phyloP scores from a whole-genome alignment of 192 early-diverging fungal species.

The Phycomyces blakesleeanus region DNA sequence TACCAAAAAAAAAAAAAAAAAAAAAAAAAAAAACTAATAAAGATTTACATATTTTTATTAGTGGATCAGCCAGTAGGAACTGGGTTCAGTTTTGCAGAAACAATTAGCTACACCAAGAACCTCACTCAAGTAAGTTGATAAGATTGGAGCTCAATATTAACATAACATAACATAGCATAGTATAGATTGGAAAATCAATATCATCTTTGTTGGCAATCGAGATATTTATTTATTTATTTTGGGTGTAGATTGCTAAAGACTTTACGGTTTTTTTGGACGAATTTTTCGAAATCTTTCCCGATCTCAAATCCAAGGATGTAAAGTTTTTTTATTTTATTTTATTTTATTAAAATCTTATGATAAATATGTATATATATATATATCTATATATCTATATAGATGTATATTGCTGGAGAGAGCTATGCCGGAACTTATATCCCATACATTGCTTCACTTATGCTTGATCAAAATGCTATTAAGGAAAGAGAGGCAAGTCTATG shows the following conservation, averaged over 20 bases:
- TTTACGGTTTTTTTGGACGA: slow-evolving; percentile 49
- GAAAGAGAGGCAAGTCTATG: slow-evolving; percentile 21
- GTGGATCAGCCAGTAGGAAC: slow-evolving; percentile 66
- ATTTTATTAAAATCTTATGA: no score
- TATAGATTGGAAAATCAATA: no score
- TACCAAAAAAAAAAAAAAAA: background rate
- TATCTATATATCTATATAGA: slow-evolving; percentile 27
- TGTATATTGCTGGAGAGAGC: slow-evolving; percentile 63
- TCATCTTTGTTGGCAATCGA: no score
- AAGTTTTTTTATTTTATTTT: background rate
- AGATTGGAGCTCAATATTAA: no score
- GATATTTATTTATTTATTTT: no score
- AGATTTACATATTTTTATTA: slow-evolving; percentile 3
- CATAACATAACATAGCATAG: no score
- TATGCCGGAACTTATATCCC: slow-evolving; percentile 64
- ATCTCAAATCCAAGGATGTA: slow-evolving; percentile 28
- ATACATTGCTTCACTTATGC: slow-evolving; percentile 40
- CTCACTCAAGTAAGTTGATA: slow-evolving; percentile 46
- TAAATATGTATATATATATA: background rate
- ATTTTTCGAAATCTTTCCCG: slow-evolving; percentile 49
- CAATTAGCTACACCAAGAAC: slow-evolving; percentile 30
- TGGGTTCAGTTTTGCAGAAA: slow-evolving; percentile 52
- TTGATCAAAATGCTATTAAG: slow-evolving; percentile 34
- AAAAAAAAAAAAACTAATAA: background rate
- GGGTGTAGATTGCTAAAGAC: slow-evolving; percentile 32